Evolutionary conservation across 108 stramenopile species (phyloP).

Genomic region (Pseudonitzschia pungens): DNA sequence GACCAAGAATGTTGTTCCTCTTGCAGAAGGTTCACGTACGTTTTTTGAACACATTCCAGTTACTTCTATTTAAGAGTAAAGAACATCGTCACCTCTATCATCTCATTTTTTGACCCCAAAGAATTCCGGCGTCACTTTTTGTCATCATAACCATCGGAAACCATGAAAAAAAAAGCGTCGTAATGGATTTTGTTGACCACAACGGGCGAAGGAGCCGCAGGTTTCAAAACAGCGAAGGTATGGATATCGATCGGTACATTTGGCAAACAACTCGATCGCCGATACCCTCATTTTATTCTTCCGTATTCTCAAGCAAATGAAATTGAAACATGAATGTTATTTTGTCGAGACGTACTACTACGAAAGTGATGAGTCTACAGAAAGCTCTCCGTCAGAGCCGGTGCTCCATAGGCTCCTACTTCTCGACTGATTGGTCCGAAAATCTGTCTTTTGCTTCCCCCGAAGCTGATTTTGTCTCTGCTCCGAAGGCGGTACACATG

Average conservation of each 20-base stretch:
- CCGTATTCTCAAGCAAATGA: neutral
- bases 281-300: neutral
- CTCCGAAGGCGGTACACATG: neutral
- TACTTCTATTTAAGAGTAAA: neutral
- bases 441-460: conserved; percentile 27
- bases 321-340: neutral
- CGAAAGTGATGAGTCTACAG: neutral
- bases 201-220: no score
- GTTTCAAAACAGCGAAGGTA: no score
- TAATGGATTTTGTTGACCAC: no score
- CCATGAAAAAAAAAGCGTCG: no score
- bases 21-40: neutral
- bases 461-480: conserved; percentile 19
- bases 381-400: neutral
- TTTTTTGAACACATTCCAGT: neutral
- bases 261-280: neutral
- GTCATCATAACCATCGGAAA: no score
- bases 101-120: conserved; percentile 1
- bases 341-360: neutral
- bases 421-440: neutral
- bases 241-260: neutral
- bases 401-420: neutral
- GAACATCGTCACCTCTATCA: neutral
- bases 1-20: no score
- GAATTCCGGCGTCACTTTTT: neutral